Percentiles rank a stretch among this genome's conserved stretches.
phyloP scores from a whole-genome alignment of 352 stramenopile genomes.

The Globisporangium solare region DNA sequence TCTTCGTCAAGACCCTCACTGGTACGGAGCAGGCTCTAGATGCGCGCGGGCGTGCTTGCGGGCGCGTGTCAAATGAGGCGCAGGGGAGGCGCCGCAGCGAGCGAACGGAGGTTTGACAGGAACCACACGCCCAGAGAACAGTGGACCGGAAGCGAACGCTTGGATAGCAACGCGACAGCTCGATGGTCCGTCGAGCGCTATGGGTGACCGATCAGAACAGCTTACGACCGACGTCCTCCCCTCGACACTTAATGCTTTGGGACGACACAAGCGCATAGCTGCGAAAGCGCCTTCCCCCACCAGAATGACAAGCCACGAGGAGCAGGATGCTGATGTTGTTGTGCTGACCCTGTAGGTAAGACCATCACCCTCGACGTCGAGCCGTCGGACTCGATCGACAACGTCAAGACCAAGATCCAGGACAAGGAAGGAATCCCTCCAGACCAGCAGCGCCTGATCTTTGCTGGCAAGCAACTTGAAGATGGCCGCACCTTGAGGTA shows the following conservation, averaged over 20 bases:
- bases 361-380: constrained; percentile 91
- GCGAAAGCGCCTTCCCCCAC: neutral
- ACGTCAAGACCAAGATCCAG: constrained; percentile 94
- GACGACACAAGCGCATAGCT: neutral
- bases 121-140: too few species aligned
- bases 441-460: constrained; percentile 89
- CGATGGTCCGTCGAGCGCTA: too few species aligned
- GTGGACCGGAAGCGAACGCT: too few species aligned
- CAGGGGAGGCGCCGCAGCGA: neutral
- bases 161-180: too few species aligned
- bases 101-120: too few species aligned
- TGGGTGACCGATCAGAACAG: too few species aligned
- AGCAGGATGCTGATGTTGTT: constrained; percentile 13
- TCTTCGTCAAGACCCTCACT: constrained; percentile 43
- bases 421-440: constrained; percentile 91
- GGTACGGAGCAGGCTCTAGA: constrained; percentile 9
- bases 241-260: too few species aligned
- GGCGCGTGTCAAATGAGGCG: neutral
- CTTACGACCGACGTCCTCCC: too few species aligned
- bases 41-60: neutral
- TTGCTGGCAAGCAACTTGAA: constrained; percentile 89
- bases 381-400: constrained; percentile 90
- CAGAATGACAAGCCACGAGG: neutral
- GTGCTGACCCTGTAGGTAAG: constrained; percentile 48
- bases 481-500: constrained; percentile 82